Conservation (phyloP, 208 protist species). For the Leptomonas pyrrhocoris region DNA sequence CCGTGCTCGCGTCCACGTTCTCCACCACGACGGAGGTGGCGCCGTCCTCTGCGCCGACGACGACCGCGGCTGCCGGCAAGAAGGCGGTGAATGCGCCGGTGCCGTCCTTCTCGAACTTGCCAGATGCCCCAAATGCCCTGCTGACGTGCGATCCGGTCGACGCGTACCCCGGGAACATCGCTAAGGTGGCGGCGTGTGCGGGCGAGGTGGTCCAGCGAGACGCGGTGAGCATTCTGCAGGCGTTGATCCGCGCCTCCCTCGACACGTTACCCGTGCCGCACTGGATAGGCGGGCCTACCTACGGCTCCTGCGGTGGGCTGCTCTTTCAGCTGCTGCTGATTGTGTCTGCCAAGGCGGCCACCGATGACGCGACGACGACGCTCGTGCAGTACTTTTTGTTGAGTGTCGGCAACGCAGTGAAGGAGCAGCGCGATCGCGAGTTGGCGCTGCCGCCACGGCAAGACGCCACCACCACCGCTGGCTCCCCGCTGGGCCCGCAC, state of each 20-base stretch:
- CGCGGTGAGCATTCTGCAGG: conserved; percentile 52
- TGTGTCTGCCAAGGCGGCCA: conserved; percentile 43
- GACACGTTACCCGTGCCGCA: conserved; percentile 46
- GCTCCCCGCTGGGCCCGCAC: not conserved
- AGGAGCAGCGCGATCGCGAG: conserved; percentile 38
- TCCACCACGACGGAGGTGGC: not conserved
- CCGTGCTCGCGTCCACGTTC: not conserved
- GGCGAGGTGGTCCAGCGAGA: conserved; percentile 46
- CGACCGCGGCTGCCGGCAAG: not conserved
- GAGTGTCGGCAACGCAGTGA: conserved; percentile 54
- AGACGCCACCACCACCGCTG: not conserved
- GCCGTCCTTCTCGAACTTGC: conserved; percentile 14
- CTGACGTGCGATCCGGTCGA: conserved; percentile 18
- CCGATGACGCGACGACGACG: conserved; percentile 52
- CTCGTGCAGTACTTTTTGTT: conserved; percentile 73
- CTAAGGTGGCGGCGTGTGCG: conserved; percentile 24
- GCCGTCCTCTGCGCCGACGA: not conserved
- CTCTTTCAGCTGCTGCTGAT: conserved; percentile 84
- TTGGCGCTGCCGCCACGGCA: conserved; percentile 6
- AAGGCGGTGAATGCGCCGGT: not conserved
- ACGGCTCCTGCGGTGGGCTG: conserved; percentile 79
- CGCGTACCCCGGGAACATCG: conserved; percentile 17
- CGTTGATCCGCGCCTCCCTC: conserved; percentile 64
- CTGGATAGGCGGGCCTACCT: conserved; percentile 61
- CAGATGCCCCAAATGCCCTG: not conserved